Evolutionary conservation across 805 yeast genomes (phyloP), one percentile per base, ranked within the genome.

Genomic region (Lipomyces mesembrius): DNA sequence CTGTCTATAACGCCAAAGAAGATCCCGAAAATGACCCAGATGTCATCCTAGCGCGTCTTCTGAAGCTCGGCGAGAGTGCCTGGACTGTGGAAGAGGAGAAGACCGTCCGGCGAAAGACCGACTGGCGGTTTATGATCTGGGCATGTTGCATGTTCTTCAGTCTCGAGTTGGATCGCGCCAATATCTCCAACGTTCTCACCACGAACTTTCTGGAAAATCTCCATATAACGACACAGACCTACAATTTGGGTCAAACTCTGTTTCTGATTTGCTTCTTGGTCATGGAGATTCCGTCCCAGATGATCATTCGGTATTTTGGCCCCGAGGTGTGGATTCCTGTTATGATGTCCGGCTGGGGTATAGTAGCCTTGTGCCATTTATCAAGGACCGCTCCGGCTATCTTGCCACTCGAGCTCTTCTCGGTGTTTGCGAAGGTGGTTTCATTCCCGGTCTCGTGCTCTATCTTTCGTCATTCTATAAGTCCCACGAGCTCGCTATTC

Each of bases 381-480:
- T 87, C 68, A 76, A 70, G 2, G 81, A 83, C 39, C 67, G 70
- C 22, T 39, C 52, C 29, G 3, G 58, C 0, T 87, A 84, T 69
- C 78, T 78, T 55, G 80, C 78, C 12, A 79, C 85, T 7, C 78
- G 91, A 67, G 83, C 83, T 0, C 78, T 86, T 3, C 74, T 87
- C 55, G 91, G 89, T 2, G 72, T 82, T 12, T 77, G 85, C 25
- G 88, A 88, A 74, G 91, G 92, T 63, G 91, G 92, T 0, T 87
- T 87, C 68, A 87, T 89, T 65, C 88, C 89, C 46, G 91, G 88
- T 71, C 78, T 84, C 34, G 83, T 85, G 63, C 77, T 88, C 57
- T 88, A 89, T 87, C 78, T 88, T 75, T 83, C 88, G 2, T 88
- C 87, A 76, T 88, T 88, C 77, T 89, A 85, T 77, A 88, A 86